Conservation (phyloP, 2,329 filamentous ascomycete genomes). For the Scedosporium boydii region DNA sequence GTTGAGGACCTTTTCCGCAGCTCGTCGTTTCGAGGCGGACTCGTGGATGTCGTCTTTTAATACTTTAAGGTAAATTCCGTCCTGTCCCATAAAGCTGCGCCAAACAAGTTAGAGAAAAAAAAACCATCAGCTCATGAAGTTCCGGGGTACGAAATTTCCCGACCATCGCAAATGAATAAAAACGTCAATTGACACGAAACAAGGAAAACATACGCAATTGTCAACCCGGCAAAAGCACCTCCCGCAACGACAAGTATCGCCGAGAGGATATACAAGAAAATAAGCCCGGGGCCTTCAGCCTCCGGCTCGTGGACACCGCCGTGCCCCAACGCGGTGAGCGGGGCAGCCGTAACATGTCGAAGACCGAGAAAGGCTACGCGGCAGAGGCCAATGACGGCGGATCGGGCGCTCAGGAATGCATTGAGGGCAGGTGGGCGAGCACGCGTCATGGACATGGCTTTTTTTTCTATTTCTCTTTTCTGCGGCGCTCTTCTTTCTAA, state of each 20-base stretch:
- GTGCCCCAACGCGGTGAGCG: constrained; percentile 25
- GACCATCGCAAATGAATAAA: not conserved
- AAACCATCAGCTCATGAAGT: not conserved
- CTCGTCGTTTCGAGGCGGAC: constrained; percentile 61
- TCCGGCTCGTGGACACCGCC: constrained; percentile 33
- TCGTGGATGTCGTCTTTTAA: constrained; percentile 78
- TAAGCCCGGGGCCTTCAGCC: constrained; percentile 55
- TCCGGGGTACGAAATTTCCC: not conserved
- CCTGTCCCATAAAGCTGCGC: constrained; percentile 54
- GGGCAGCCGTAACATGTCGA: constrained; percentile 38
- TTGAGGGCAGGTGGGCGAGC: not conserved
- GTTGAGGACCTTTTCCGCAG: constrained; percentile 71
- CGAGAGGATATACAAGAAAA: constrained; percentile 73
- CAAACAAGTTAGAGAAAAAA: not conserved
- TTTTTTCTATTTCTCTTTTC: not conserved
- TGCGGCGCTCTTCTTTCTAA: not conserved
- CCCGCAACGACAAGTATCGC: constrained; percentile 75
- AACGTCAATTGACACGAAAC: not conserved
- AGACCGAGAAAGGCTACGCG: constrained; percentile 41
- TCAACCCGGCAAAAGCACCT: constrained; percentile 89
- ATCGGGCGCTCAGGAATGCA: constrained; percentile 25
- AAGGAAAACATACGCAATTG: constrained; percentile 59
- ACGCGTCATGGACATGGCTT: constrained; percentile 3
- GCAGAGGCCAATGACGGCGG: constrained; percentile 40
- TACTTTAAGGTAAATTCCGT: constrained; percentile 96